Conservation (phyloP, 306 rosid genomes). For the Cyamopsis tetragonoloba region DNA sequence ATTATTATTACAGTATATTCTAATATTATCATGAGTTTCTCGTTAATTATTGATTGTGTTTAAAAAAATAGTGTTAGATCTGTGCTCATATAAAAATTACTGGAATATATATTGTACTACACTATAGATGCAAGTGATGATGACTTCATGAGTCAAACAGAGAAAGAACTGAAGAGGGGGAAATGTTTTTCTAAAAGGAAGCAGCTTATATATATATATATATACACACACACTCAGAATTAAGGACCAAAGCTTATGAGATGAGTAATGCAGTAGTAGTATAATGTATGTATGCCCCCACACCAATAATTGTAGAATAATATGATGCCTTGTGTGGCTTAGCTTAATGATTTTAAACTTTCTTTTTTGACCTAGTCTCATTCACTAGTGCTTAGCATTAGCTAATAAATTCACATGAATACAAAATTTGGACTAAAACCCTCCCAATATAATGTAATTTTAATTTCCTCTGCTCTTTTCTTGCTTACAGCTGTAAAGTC, state of each 20-base stretch:
- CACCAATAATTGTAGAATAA: conserved; percentile 73
- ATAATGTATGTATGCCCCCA: conserved; percentile 58
- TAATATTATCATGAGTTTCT: no score
- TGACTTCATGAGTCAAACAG: conserved; percentile 47
- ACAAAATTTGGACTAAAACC: conserved; percentile 31
- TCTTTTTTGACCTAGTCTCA: conserved; percentile 51
- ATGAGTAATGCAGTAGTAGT: no score
- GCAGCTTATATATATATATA: no score
- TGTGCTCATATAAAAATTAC: no score
- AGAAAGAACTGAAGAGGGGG: conserved; percentile 32
- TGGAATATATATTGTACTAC: conserved; percentile 30
- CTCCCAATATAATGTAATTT: conserved; percentile 24
- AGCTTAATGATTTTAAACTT: conserved; percentile 28
- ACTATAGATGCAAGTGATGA: conserved; percentile 52
- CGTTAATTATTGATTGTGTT: no score
- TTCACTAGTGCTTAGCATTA: conserved; percentile 12
- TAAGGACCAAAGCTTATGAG: conserved; percentile 41
- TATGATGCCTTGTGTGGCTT: conserved; percentile 41
- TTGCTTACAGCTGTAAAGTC: conserved; percentile 80
- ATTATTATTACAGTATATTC: no score
- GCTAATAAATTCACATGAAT: conserved; percentile 36
- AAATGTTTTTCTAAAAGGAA: conserved; percentile 52
- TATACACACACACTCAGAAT: no score
- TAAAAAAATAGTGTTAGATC: no score
- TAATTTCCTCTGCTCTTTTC: conserved; percentile 21